Conservation (phyloP, 768 basidiomycete species). For the Neoboletus subvelutipes region DNA sequence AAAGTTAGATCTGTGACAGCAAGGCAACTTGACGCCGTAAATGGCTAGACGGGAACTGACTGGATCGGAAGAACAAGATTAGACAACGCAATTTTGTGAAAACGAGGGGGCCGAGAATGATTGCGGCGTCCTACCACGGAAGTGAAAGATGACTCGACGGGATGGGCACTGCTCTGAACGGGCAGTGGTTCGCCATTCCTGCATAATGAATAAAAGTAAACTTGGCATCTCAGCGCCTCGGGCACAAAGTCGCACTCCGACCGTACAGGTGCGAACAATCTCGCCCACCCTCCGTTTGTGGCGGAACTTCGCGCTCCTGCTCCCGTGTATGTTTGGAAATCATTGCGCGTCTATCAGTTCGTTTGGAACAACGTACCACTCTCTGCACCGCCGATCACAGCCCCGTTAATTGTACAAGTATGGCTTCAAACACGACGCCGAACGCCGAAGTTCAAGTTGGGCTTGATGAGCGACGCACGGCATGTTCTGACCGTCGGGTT, state of each 20-base stretch:
- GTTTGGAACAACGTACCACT: conserved; percentile 2
- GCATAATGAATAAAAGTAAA: conserved; percentile 24
- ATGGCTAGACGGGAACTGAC: conserved; percentile 14
- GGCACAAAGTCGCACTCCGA: conserved; percentile 14
- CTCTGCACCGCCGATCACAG: conserved; percentile 21
- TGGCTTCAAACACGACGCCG: background rate
- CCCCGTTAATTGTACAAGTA: conserved; percentile 1
- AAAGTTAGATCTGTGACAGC: conserved; percentile 32
- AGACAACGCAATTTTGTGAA: conserved; percentile 19
- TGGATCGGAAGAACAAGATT: conserved; percentile 24
- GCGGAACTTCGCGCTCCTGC: conserved; percentile 17
- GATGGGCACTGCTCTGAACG: conserved; percentile 19
- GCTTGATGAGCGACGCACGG: conserved; percentile 1
- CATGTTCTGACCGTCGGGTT: background rate
- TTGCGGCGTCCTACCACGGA: conserved; percentile 24
- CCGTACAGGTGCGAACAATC: background rate
- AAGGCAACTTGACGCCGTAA: conserved; percentile 26
- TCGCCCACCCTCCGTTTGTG: conserved; percentile 15
- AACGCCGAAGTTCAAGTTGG: background rate
- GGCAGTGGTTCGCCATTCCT: conserved; percentile 23
- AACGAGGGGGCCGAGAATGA: conserved; percentile 17
- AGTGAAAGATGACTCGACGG: conserved; percentile 14
- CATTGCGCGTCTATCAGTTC: conserved; percentile 14
- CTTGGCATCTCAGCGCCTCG: conserved; percentile 20
- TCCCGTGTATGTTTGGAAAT: background rate